Evolutionary conservation across 2,329 filamentous ascomycete genomes (phyloP), one percentile per base, ranked within the genome.

Genomic region (Ceratocystis cubensis): DNA sequence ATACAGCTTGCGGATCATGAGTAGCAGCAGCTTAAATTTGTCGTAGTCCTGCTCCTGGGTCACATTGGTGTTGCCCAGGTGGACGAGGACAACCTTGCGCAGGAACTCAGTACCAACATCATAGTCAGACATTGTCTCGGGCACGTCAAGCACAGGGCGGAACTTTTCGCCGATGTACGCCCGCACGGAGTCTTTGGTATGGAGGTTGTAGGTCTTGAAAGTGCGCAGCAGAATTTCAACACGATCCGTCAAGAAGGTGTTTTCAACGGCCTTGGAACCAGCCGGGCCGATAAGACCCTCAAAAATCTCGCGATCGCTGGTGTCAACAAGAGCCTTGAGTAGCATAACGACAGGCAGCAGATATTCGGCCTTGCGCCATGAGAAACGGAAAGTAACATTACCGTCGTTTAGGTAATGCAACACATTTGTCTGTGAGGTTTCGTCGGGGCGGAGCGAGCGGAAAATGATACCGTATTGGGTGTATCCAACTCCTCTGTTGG

Each of bases 261-360:
- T 94, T 66, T 89, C 82, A 45, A 89, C 81, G 6, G 88, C 88
- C 73, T 91, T 88, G 37, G 89, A 92, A 37, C 84, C 85, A 68
- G 85, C 82, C 33, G 84, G 80, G 46, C 93, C 93, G 61, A 97
- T 87, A 64, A 99, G 78, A n/a, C 88, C 89, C 76, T 97, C 92
- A 68, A 95, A 97, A 57, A 99, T 94, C 74, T 96, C 92, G 67
- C 91, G 85, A 73, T 99, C 94, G 74, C 96, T 99, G 17, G 94
- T 99, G 75, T 99, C 93, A 1, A 94, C 84, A 63, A 99, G 79
- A 1, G 94, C 93, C 78, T 97, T 99, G 70, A 99, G 78, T 44
- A 99, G 86, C 93, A 99, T 97, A 82, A 96, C 87, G 69, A 91
- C 89, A 0, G 94, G 94, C 1, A 99, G 84, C n/a, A 99, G 84